phyloP scores from a whole-genome alignment of 495 filamentous ascomycete genomes.

The Penicillium waksmanii region DNA sequence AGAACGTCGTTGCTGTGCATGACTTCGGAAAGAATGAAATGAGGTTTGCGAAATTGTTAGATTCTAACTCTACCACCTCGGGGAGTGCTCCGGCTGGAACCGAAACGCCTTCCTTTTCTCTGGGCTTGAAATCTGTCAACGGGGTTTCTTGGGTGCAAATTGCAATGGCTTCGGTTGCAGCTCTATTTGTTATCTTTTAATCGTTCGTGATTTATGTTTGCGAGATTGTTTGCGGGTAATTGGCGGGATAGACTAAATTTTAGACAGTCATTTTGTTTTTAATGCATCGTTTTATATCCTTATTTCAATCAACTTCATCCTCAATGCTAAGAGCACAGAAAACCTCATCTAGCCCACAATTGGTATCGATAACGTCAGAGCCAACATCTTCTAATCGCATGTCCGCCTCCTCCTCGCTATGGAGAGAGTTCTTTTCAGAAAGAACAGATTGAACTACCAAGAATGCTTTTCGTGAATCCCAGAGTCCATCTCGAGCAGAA shows the following conservation, averaged over 20 bases:
- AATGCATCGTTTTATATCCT: no score
- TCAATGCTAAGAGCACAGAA: neutral
- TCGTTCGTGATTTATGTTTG: neutral
- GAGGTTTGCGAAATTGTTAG: conserved; percentile 41
- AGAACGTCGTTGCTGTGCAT: conserved; percentile 72
- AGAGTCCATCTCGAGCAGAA: conserved; percentile 26
- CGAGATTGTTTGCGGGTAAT: neutral
- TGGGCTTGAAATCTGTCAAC: neutral
- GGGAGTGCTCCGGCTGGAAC: neutral
- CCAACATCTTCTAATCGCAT: conserved; percentile 12
- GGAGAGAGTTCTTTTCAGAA: neutral
- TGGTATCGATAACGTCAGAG: conserved; percentile 4
- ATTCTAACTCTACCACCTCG: neutral
- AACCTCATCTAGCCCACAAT: conserved; percentile 8
- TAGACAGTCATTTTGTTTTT: neutral
- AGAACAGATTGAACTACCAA: conserved; percentile 8
- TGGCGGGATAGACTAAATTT: neutral
- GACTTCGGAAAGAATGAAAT: conserved; percentile 61
- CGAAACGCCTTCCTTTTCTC: neutral
- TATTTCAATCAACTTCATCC: neutral
- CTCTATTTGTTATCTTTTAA: neutral
- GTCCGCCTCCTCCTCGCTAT: neutral
- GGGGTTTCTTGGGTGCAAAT: neutral
- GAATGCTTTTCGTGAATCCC: conserved; percentile 19
- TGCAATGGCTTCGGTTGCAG: neutral